These are phyloP conservation scores for Backusella mclennaniae DNA, from an alignment of 192 early-diverging fungal species.

Conservation along the genomic window DNA sequence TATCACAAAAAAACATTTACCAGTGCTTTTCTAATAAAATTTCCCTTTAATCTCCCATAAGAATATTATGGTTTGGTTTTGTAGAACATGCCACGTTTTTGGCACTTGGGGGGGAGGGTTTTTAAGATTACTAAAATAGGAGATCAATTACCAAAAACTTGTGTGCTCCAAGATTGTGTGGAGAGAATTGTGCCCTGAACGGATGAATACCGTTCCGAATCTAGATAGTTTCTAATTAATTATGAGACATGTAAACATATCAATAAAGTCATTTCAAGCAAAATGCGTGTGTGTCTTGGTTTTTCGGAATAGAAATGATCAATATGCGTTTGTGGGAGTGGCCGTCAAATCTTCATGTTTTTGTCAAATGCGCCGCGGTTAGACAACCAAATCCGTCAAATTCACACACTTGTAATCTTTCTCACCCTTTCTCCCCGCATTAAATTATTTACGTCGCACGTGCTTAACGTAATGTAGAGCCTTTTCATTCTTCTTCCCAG, in stretches of 20 bases:
- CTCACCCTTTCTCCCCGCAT: not conserved
- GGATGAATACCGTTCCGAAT: not conserved
- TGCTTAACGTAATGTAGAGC: not conserved
- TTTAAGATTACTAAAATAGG: not conserved
- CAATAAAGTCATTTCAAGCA: too few relatives aligned
- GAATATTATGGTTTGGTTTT: not conserved
- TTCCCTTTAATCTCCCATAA: not conserved
- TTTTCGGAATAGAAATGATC: not conserved
- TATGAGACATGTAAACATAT: not conserved
- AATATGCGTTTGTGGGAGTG: not conserved
- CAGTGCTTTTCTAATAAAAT: not conserved
- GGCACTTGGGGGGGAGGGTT: not conserved
- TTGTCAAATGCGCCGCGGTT: slow-evolving; percentile 13
- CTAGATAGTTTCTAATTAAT: not conserved
- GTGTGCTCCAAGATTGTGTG: not conserved
- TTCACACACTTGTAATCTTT: slow-evolving; percentile 12
- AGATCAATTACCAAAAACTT: not conserved
- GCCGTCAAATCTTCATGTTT: not conserved
- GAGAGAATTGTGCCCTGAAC: not conserved
- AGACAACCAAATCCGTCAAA: slow-evolving; percentile 8
- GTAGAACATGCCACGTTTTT: slow-evolving; percentile 8
- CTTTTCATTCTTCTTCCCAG: not conserved
- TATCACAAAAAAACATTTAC: not conserved
- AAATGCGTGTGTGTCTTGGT: not conserved
- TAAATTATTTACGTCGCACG: slow-evolving; percentile 4